phyloP scores from a whole-genome alignment of 345 rosid genomes.

The Eucalyptus leucophloia region DNA sequence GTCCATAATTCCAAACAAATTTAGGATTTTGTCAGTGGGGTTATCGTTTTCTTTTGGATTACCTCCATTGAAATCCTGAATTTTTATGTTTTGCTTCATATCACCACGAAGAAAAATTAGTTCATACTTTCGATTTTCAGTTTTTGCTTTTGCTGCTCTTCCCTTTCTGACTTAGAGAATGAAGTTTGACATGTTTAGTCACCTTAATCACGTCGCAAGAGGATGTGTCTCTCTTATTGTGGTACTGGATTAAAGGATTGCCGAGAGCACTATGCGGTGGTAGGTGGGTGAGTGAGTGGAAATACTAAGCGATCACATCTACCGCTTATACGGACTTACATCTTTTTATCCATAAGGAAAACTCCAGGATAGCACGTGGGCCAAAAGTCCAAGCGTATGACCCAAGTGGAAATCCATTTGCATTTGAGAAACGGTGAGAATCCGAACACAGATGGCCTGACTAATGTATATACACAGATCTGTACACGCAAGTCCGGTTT shows the following conservation, averaged over 20 bases:
- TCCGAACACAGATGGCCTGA: neutral
- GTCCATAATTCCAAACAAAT: neutral
- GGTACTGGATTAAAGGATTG: neutral
- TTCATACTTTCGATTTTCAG: neutral
- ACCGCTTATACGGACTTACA: neutral
- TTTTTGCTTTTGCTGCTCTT: neutral
- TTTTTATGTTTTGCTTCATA: neutral
- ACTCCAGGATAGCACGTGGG: neutral
- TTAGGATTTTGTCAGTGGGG: neutral
- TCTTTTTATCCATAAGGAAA: neutral
- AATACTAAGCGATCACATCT: neutral
- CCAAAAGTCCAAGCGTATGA: neutral
- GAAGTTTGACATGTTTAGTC: neutral
- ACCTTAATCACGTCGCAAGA: neutral
- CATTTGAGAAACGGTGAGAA: neutral
- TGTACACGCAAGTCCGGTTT: neutral
- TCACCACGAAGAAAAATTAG: neutral
- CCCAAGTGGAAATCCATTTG: neutral
- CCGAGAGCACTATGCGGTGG: neutral
- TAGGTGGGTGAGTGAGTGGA: neutral
- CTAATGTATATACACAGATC: neutral
- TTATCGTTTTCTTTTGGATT: neutral
- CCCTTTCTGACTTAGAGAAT: neutral
- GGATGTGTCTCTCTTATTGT: neutral
- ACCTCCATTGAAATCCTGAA: neutral